A percentile compares a stretch with the other conserved stretches of the same genome.
These are phyloP conservation scores for Suillus weaverae DNA, from an alignment of 768 basidiomycete species.

Conservation along the genomic window DNA sequence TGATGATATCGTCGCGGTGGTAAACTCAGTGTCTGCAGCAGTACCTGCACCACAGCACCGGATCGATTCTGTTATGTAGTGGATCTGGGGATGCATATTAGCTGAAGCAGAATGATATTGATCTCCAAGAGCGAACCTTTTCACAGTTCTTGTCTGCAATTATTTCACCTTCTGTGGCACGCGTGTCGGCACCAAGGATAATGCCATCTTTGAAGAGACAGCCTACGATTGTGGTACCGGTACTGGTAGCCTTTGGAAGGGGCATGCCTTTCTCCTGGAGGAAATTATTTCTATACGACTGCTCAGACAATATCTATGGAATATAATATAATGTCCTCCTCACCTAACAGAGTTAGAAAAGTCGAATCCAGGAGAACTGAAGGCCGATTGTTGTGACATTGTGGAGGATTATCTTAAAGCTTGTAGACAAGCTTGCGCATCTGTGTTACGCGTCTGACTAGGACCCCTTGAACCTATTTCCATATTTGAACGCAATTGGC, in stretches of 20 bases:
- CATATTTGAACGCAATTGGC: slow-evolving; percentile 11
- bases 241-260: slow-evolving; percentile 84
- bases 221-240: slow-evolving; percentile 97
- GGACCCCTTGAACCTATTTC: slow-evolving; percentile 24
- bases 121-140: slow-evolving; percentile 60
- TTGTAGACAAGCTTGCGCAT: not conserved
- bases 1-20: slow-evolving; percentile 91
- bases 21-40: slow-evolving; percentile 97
- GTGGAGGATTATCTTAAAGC: slow-evolving; percentile 6
- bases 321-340: slow-evolving; percentile 7
- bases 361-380: slow-evolving; percentile 64
- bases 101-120: not conserved
- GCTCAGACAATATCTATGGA: not conserved
- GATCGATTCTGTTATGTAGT: slow-evolving; percentile 93
- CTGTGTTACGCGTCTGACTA: slow-evolving; percentile 32
- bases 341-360: slow-evolving; percentile 78
- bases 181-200: slow-evolving; percentile 93
- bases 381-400: slow-evolving; percentile 41
- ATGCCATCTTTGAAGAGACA: slow-evolving; percentile 92
- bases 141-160: slow-evolving; percentile 99
- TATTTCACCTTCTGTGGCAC: slow-evolving; percentile 92
- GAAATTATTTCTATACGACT: slow-evolving; percentile 62
- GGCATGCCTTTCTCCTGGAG: slow-evolving; percentile 68
- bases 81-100: slow-evolving; percentile 61
- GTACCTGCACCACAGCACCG: slow-evolving; percentile 98